Conservation (phyloP, 441 rosid genomes). For the Pelargonium cotyledonis region DNA sequence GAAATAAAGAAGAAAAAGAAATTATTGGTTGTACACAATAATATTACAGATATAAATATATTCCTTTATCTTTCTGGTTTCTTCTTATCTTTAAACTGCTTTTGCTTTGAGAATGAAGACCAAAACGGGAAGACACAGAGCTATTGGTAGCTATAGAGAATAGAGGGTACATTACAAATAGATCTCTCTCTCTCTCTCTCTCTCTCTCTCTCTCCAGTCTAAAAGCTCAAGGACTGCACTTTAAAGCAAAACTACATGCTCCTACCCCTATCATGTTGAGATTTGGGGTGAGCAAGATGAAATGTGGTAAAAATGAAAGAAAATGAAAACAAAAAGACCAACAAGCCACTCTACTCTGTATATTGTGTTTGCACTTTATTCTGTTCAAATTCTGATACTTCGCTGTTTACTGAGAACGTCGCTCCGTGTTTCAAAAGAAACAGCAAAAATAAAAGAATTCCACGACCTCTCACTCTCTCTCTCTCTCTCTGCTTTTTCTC, state of each 20-base stretch:
- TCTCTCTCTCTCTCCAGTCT: too few species aligned
- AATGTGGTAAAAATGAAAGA: not conserved
- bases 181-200: constrained; percentile 22
- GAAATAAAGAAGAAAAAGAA: too few species aligned
- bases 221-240: not conserved
- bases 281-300: constrained; percentile 8
- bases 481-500: constrained; percentile 13
- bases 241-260: constrained; percentile 30
- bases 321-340: not conserved
- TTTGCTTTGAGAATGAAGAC: constrained; percentile 44
- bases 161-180: constrained; percentile 1
- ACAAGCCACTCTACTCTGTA: not conserved
- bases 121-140: constrained; percentile 22
- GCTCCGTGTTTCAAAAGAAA: constrained; percentile 43
- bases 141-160: not conserved
- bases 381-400: constrained; percentile 61
- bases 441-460: not conserved
- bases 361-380: constrained; percentile 40
- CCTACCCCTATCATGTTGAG: constrained; percentile 20
- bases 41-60: not conserved
- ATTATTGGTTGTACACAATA: too few species aligned
- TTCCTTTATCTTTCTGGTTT: not conserved
- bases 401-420: constrained; percentile 69
- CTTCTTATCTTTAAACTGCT: constrained; percentile 1
- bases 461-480: constrained; percentile 22